Evolutionary conservation across 371 early-diverging fungal species (phyloP), one percentile per base, ranked within the genome.

Genomic region (Circinella umbellata): DNA sequence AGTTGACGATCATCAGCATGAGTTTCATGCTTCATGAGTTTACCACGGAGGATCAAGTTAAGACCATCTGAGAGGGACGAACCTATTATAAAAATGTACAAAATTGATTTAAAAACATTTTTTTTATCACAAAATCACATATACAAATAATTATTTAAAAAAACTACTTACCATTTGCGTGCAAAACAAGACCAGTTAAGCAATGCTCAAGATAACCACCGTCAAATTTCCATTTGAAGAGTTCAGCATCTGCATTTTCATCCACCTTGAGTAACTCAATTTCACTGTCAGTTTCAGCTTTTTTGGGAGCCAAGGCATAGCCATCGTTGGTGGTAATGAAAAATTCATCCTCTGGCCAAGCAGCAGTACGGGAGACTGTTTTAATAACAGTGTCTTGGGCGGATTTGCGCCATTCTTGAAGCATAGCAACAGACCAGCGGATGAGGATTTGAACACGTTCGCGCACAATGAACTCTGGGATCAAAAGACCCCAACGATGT

Each of bases 171-270:
- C 82, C 82, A 67, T 71, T 55, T 64, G 71, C 70, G 59, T 76
- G 76, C 68, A 80, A 63, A 17, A 81, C 75, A 34, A 76, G 74
- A 55, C 79, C 80, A 36, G 84, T 79, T 53, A 75, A 70, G 62
- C 77, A 78, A 67, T 88, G 86, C 48, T 84, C 77, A 38, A 88
- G 76, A 64, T 80, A 80, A 54, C 83, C 80, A 63, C 79, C 71
- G 17, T 77, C 64, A 67, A 75, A 82, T 15, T 78, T 75, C 88
- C 88, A 86, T 48, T 73, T 75, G 72, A 79, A 83, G 11, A 51
- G 5, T 47, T 71, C 68, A 38, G 48, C 39, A 36, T 71, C 69
- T n/a, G 61, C 60, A 51, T 64, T 61, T 27, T 20, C 55, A 39
- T 72, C 69, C 35, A 75, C 36, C 27, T 64, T 66, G 13, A 57